Percentiles rank a stretch among this genome's conserved stretches.
phyloP scores from a whole-genome alignment of 495 filamentous ascomycete genomes.

The Penicillium tannophilum region DNA sequence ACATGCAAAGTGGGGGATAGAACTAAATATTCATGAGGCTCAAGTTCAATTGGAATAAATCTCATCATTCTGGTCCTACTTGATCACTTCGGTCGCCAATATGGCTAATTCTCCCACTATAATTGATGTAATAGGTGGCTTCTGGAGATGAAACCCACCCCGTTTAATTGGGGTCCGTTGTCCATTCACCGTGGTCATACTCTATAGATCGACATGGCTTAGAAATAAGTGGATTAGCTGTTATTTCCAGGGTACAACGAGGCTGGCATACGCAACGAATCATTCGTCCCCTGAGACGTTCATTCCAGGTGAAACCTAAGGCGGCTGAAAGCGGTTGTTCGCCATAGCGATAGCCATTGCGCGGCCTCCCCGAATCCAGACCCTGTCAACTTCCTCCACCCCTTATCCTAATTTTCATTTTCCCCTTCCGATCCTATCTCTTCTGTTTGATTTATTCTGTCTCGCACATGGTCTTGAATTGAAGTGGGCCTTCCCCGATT shows the following conservation, averaged over 20 bases:
- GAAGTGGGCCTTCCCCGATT: slow-evolving; percentile 14
- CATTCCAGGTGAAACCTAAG: slow-evolving; percentile 20
- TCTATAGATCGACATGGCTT: neutral
- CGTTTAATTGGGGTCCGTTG: neutral
- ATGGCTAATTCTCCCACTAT: neutral
- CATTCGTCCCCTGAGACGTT: neutral
- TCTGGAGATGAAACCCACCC: neutral
- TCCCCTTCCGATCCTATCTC: neutral
- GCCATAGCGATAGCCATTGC: slow-evolving; percentile 23
- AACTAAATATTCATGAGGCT: neutral
- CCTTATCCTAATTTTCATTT: slow-evolving; percentile 11
- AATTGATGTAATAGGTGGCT: neutral
- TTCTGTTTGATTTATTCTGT: neutral
- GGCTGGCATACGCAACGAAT: neutral
- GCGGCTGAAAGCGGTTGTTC: slow-evolving; percentile 31
- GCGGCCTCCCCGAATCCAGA: slow-evolving; percentile 17
- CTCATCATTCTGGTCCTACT: neutral
- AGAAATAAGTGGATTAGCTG: neutral
- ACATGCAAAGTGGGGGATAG: neutral
- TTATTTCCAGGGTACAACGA: neutral
- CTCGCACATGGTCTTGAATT: slow-evolving; percentile 13
- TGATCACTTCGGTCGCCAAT: neutral
- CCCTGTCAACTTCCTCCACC: slow-evolving; percentile 1
- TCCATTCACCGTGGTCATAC: slow-evolving; percentile 1
- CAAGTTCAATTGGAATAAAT: neutral